Percentiles rank a stretch among this genome's conserved stretches.
phyloP scores from a whole-genome alignment of 306 rosid species.

The Sphenostylis stenocarpa region DNA sequence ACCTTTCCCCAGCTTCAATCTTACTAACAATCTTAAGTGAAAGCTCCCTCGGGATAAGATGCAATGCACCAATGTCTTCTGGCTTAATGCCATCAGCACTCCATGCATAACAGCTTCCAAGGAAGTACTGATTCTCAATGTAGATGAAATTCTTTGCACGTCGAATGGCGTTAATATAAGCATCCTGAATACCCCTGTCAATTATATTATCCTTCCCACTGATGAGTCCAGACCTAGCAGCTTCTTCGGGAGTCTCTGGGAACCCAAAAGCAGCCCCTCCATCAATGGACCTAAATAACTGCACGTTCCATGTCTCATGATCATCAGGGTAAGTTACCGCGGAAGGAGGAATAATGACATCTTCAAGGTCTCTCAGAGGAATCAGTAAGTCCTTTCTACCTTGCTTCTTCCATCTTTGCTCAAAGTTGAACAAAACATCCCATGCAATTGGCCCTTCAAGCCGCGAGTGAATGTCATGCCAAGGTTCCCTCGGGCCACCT shows the following conservation, averaged over 20 bases:
- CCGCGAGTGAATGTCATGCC: slow-evolving; percentile 68
- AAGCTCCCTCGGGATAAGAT: slow-evolving; percentile 62
- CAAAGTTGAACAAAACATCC: slow-evolving; percentile 69
- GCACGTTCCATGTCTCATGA: slow-evolving; percentile 68
- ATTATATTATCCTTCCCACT: slow-evolving; percentile 69
- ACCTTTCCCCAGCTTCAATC: slow-evolving; percentile 71
- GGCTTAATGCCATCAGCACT: slow-evolving; percentile 57
- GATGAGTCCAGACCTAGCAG: slow-evolving; percentile 57
- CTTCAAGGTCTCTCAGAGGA: slow-evolving; percentile 47
- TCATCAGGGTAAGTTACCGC: slow-evolving; percentile 57
- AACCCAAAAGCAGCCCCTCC: slow-evolving; percentile 78
- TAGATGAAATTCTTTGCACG: slow-evolving; percentile 64
- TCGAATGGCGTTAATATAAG: slow-evolving; percentile 63
- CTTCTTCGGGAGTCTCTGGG: slow-evolving; percentile 68
- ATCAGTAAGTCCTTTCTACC: slow-evolving; percentile 62
- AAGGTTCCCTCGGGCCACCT: slow-evolving; percentile 71
- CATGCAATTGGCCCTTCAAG: slow-evolving; percentile 76
- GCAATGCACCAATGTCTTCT: slow-evolving; percentile 67
- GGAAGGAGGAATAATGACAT: slow-evolving; percentile 54
- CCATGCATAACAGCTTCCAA: slow-evolving; percentile 64
- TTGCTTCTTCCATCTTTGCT: slow-evolving; percentile 73
- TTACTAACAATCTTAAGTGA: slow-evolving; percentile 66
- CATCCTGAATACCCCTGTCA: slow-evolving; percentile 68
- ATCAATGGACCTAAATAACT: slow-evolving; percentile 64
- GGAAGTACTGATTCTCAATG: slow-evolving; percentile 69